Evolutionary conservation across 1,284 basidiomycete genomes (phyloP).

Genomic region (Boletus smithii): DNA sequence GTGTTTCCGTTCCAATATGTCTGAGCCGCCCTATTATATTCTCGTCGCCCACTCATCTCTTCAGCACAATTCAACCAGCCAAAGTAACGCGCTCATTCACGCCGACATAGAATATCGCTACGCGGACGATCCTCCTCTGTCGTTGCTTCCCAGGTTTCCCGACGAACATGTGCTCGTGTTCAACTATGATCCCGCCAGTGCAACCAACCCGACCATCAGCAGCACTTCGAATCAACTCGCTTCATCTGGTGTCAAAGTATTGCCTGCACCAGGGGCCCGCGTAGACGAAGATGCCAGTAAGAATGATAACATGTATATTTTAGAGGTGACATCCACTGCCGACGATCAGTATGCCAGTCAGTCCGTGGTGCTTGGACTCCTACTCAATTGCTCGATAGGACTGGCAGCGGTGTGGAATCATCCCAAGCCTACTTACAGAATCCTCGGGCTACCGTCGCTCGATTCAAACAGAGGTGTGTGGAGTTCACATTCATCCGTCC

Average conservation of each 20-base stretch:
- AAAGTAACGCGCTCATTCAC: constrained; percentile 54
- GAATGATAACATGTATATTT: constrained; percentile 70
- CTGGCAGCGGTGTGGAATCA: constrained; percentile 29
- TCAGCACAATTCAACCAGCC: constrained; percentile 32
- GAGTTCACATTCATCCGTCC: not conserved
- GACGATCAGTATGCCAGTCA: constrained; percentile 43
- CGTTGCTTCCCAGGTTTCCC: constrained; percentile 53
- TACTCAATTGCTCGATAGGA: constrained; percentile 9
- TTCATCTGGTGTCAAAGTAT: constrained; percentile 56
- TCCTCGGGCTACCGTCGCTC: constrained; percentile 48
- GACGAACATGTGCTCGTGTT: constrained; percentile 70
- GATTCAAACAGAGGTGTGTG: constrained; percentile 63
- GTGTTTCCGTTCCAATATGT: constrained; percentile 11
- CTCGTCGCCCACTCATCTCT: constrained; percentile 55
- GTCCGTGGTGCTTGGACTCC: not conserved
- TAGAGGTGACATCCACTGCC: constrained; percentile 53
- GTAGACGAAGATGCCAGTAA: constrained; percentile 43
- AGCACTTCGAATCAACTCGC: constrained; percentile 62
- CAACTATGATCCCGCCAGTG: constrained; percentile 49
- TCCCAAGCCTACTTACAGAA: constrained; percentile 45
- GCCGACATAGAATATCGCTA: constrained; percentile 78
- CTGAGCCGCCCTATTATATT: constrained; percentile 55
- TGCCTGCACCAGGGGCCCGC: constrained; percentile 67
- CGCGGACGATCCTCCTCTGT: constrained; percentile 65
- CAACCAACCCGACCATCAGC: constrained; percentile 43